These are phyloP conservation scores for Fraxinus baroniana DNA, from an alignment of 305 asterid species.

Conservation along the genomic window DNA sequence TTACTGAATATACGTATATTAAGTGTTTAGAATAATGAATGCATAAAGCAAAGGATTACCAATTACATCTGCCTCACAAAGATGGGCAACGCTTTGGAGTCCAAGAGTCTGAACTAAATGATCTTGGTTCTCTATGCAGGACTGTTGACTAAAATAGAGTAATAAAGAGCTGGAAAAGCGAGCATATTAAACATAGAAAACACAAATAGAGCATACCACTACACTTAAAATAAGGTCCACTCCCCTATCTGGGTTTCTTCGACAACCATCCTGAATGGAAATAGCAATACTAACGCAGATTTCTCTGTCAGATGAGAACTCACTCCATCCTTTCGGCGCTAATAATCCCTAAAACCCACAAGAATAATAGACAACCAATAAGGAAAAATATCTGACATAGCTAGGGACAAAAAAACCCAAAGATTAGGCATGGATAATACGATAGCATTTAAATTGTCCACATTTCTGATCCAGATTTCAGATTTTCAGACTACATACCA, in stretches of 20 bases:
- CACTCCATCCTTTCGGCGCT: conserved; percentile 54
- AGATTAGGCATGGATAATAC: not conserved
- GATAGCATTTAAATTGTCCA: not conserved
- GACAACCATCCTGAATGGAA: conserved; percentile 85
- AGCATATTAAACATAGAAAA: conserved; percentile 28
- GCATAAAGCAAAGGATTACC: conserved; percentile 47
- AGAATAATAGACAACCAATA: conserved; percentile 23
- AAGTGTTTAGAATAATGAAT: conserved; percentile 5
- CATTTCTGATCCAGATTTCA: not conserved
- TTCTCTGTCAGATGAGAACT: conserved; percentile 52
- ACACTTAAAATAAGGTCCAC: conserved; percentile 93
- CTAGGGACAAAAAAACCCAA: not conserved
- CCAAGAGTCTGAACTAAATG: conserved; percentile 84
- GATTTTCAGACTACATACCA: not conserved
- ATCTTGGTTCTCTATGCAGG: conserved; percentile 78
- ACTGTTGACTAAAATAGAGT: conserved; percentile 49
- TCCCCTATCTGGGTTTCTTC: conserved; percentile 93
- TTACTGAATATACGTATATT: conserved; percentile 15
- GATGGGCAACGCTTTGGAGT: conserved; percentile 87
- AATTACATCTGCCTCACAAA: conserved; percentile 95
- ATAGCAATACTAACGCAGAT: conserved; percentile 75
- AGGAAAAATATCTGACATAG: not conserved
- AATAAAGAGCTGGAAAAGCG: conserved; percentile 29
- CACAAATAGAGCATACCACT: conserved; percentile 57
- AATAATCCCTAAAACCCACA: conserved; percentile 61